Percentiles rank a stretch among this genome's conserved stretches.
Evolutionary conservation across 106 monocot species (phyloP).

Genomic region (Allium cepa): DNA sequence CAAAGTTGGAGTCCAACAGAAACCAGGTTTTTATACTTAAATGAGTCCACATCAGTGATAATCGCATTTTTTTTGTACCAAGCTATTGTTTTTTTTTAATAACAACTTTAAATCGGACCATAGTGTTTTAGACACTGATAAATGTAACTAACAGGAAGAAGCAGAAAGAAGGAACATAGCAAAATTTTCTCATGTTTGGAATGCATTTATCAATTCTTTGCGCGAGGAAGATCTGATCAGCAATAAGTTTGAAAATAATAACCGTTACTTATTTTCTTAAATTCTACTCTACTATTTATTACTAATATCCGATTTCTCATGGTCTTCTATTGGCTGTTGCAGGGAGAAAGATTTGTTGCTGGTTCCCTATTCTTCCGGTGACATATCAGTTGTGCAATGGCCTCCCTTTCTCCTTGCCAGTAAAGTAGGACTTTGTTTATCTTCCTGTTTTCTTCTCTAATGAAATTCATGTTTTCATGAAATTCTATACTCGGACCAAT

Average conservation of each 20-base stretch:
- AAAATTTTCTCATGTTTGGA: slow-evolving; percentile 85
- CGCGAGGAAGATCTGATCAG: slow-evolving; percentile 81
- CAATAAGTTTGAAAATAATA: slow-evolving; percentile 34
- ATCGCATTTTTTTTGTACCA: background rate
- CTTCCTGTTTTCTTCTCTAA: background rate
- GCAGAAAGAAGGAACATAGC: slow-evolving; percentile 50
- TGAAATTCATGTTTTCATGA: too few species aligned
- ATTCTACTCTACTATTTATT: too few species aligned
- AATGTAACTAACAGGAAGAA: slow-evolving; percentile 38
- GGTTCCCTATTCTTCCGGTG: slow-evolving; percentile 68
- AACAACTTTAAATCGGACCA: too few species aligned
- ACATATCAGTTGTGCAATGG: slow-evolving; percentile 84
- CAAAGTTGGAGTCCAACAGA: slow-evolving; percentile 23
- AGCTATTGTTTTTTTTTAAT: background rate
- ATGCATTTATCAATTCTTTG: slow-evolving; percentile 68
- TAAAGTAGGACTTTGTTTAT: slow-evolving; percentile 50
- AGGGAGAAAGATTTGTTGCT: slow-evolving; percentile 84
- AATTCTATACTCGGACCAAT: too few species aligned
- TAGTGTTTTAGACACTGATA: background rate
- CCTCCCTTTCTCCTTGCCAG: slow-evolving; percentile 98
- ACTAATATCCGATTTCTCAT: background rate
- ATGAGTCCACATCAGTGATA: too few species aligned
- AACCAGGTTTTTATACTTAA: slow-evolving; percentile 10
- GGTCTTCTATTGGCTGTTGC: slow-evolving; percentile 5
- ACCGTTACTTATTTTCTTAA: too few species aligned